Base-by-base conservation (phyloP, 352 stramenopile genomes). In the Sclerospora graminicola region DNA sequence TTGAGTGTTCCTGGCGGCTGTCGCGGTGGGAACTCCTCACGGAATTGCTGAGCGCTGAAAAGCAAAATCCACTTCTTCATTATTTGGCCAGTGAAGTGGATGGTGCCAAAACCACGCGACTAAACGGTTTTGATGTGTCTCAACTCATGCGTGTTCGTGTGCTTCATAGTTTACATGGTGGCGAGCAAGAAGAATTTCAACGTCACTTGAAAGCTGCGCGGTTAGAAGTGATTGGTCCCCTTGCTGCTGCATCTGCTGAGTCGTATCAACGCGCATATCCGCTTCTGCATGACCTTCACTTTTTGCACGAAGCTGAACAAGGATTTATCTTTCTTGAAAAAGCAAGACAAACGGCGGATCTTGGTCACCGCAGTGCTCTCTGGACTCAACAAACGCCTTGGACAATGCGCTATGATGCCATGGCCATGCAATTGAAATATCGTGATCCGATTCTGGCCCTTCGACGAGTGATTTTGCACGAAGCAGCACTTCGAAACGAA, bases 1-100 rank as follows among this genome's bases (percentile, higher is more conserved):
- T 94, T 2, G 79, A 94, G 46, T 91, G 80, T 36, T 75, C 82
- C 11, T 94, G 82, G 82, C 66, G 80, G n/a, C 60, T 94, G 19
- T 89, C 75, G 39, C 66, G 80, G 20, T 94, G 82, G 82, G 75
- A 88, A 8, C 54, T 92, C 14, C 54, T 94, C 0, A 56, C 75
- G 7, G 76, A 91, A 48, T 37, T 91, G 18, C 39, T 94, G 13
- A 84, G 78, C 16, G 69, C 78, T 0, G 77, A 89, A 36, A 81
- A 80, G n/a, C 62, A 86, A 41, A 82, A 66, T 10, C 71, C 74
- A 10, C 36, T 84, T 33, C 58, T 85, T 19, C 42, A 70, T 6
- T 64, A 60, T 15, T 70, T 59, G 8, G 42, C n/a, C 36, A 54
- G 27, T 31, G 41, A 32, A 28, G 45, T 36, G 34, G 34, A 60